These are phyloP conservation scores for Lonicera japonica DNA, from an alignment of 129 eudicot species.

Conservation along the genomic window DNA sequence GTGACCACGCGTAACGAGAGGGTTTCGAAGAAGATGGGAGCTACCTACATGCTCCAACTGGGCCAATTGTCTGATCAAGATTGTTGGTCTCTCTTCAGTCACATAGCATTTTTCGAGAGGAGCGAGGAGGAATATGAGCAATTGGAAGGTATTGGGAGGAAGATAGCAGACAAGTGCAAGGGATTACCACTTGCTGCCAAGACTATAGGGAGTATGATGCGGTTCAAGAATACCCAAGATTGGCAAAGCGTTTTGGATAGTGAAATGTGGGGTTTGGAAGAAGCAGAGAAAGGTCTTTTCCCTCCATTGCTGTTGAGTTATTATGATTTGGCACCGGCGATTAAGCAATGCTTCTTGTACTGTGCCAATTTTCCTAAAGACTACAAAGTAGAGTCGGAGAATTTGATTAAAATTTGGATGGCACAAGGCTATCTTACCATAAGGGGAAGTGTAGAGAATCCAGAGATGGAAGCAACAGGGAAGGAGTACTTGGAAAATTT, in stretches of 20 bases:
- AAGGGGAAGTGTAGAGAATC: neutral
- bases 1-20: slow-evolving; percentile 47
- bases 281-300: slow-evolving; percentile 24
- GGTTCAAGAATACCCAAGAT: slow-evolving; percentile 14
- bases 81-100: slow-evolving; percentile 38
- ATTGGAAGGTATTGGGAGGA: slow-evolving; percentile 28
- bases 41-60: slow-evolving; percentile 13
- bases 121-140: slow-evolving; percentile 3
- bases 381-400: slow-evolving; percentile 21
- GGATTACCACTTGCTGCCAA: slow-evolving; percentile 51
- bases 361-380: slow-evolving; percentile 44
- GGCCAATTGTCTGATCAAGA: slow-evolving; percentile 24
- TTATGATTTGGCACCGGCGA: slow-evolving; percentile 22
- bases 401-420: slow-evolving; percentile 41
- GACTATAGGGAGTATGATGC: slow-evolving; percentile 34
- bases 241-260: slow-evolving; percentile 37
- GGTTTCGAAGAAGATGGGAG: slow-evolving; percentile 36
- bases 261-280: slow-evolving; percentile 31
- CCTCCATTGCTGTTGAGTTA: slow-evolving; percentile 51
- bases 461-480: slow-evolving; percentile 30
- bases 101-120: slow-evolving; percentile 30
- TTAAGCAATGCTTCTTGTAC: slow-evolving; percentile 44
- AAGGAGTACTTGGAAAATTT: slow-evolving; percentile 22
- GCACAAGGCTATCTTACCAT: slow-evolving; percentile 40
- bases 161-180: slow-evolving; percentile 39